Conservation (phyloP, 2,329 filamentous ascomycete species). For the Penicillium hesseltinei region DNA sequence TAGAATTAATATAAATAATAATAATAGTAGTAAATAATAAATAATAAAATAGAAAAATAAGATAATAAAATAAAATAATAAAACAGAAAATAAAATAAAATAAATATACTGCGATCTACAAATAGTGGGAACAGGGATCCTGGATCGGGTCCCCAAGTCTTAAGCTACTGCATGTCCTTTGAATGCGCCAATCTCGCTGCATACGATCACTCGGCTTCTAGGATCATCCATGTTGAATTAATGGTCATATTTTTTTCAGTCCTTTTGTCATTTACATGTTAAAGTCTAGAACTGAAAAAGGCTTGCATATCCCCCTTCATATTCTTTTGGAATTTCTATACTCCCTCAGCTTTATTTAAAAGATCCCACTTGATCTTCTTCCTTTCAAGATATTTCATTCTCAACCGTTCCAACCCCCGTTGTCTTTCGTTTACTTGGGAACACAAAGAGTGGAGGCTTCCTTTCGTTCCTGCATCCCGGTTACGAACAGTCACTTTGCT, state of each 20-base stretch:
- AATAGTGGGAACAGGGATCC: constrained; percentile 22
- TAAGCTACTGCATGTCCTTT: constrained; percentile 20
- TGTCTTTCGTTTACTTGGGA: constrained; percentile 8
- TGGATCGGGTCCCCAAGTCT: constrained; percentile 15
- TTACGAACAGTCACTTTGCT: constrained; percentile 17
- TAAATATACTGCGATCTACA: constrained; percentile 18
- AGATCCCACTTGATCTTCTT: constrained; percentile 11
- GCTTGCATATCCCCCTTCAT: constrained; percentile 10
- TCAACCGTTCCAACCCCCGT: constrained; percentile 2
- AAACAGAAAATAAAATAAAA: constrained; percentile 2
- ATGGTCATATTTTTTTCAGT: constrained; percentile 4
- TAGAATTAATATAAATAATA: not conserved
- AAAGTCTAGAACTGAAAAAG: constrained; percentile 22
- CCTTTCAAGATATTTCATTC: constrained; percentile 6
- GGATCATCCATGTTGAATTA: constrained; percentile 23
- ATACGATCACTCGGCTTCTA: constrained; percentile 20
- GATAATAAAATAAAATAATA: not conserved
- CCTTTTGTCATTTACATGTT: constrained; percentile 11
- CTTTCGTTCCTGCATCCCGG: constrained; percentile 23
- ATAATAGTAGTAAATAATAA: not conserved
- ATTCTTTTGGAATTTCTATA: not conserved
- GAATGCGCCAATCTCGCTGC: constrained; percentile 13
- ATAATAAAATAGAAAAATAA: not conserved
- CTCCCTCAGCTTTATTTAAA: constrained; percentile 3
- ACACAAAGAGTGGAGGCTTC: constrained; percentile 5